Conservation (phyloP, 2,329 filamentous ascomycete genomes). For the Pseudofabraea citricarpa region DNA sequence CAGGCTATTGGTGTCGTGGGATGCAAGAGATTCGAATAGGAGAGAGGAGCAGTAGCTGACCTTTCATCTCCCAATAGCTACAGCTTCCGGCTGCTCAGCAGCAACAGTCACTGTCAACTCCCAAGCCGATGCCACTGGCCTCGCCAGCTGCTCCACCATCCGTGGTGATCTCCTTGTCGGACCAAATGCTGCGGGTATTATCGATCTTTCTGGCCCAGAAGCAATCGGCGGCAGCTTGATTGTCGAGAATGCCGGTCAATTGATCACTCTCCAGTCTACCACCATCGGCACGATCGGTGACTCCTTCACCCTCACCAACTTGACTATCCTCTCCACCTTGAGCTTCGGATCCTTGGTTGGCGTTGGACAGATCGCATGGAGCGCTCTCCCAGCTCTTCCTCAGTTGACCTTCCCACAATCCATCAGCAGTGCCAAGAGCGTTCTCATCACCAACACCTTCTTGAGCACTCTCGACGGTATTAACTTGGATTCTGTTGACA, state of each 20-base stretch:
- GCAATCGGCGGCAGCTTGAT: constrained; percentile 53
- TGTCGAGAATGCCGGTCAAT: constrained; percentile 53
- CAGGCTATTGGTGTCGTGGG: too few relatives aligned
- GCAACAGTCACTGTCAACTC: constrained; percentile 26
- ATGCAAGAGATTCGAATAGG: too few relatives aligned
- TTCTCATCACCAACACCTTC: constrained; percentile 82
- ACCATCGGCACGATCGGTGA: constrained; percentile 63
- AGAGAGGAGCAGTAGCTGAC: background rate
- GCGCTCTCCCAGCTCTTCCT: constrained; percentile 62
- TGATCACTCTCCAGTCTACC: constrained; percentile 59
- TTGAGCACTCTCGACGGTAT: constrained; percentile 76
- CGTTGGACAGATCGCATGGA: constrained; percentile 66
- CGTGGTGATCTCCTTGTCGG: constrained; percentile 29
- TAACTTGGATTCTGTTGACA: constrained; percentile 66
- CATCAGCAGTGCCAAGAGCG: constrained; percentile 61
- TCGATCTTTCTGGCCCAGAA: constrained; percentile 58
- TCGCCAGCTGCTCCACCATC: constrained; percentile 24
- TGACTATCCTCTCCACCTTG: constrained; percentile 65
- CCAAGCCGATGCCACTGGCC: constrained; percentile 22
- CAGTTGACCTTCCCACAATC: constrained; percentile 51
- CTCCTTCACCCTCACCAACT: constrained; percentile 62
- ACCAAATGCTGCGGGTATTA: constrained; percentile 19
- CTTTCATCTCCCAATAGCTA: background rate
- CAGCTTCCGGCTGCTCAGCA: constrained; percentile 20
- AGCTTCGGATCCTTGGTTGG: constrained; percentile 59